Base-by-base conservation (phyloP, 805 yeast species). In the Metschnikowia lochheadii region DNA sequence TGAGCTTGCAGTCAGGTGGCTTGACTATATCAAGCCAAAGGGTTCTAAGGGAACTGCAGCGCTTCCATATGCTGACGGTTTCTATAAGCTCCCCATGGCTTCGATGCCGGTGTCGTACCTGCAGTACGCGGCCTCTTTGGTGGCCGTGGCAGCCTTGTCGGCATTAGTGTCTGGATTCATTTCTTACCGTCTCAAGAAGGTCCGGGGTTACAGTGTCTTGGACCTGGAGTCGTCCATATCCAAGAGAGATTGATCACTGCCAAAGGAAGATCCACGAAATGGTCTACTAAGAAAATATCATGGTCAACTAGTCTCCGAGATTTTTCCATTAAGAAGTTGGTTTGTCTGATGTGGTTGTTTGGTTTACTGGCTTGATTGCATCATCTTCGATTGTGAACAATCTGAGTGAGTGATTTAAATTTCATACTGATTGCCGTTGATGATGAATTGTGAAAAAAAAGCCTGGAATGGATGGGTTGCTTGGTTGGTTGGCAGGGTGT, bases 1-100 rank as follows among this genome's bases (percentile, higher is more conserved):
- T 32, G 75, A 72, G 46, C 74, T 86, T 53, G 80, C 84, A 26
- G 77, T 80, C 17, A 72, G 80, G 50, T 86, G 92, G 92, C 59
- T 70, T 45, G 68, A 68, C 44, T 56, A 58, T 40, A 59, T 68
- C 41, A 51, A 54, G 31, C 60, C 58, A 13, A 31, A 36, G 26
- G 63, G 63, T n/a, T 56, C 64, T 1, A 15, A 45, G 13, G 56
- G 51, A 2, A 33, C 40, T 13, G 50, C 58, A 13, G 60, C 57
- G 1, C 62, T 71, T 46, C 78, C 78, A 2, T 72, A 53, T 46
- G 43, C 57, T 1, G 76, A 71, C 51, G 78, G 78, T 2, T 70
- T 70, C 57, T 73, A 73, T 61, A 63, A 57, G 53, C 61, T 73
- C 35, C 77, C 78, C 2, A 43, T 64, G 43, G 50, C 56, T 38